These are phyloP conservation scores for Ulmus americana DNA, from an alignment of 331 rosid species.

Conservation along the genomic window DNA sequence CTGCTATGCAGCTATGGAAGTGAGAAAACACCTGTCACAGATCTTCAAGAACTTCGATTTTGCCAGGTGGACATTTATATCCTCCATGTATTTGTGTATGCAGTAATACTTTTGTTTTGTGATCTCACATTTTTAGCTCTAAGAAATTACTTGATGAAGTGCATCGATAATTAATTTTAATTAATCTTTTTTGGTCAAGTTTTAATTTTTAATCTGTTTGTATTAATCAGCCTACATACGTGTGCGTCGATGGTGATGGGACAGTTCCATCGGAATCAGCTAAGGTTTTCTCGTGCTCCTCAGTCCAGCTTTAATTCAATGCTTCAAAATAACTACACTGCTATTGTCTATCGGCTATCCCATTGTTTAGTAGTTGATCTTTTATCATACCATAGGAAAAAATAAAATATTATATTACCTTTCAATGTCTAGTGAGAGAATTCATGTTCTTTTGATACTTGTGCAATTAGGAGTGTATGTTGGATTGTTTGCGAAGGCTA, in stretches of 20 bases:
- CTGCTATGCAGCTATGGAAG: slow-evolving; percentile 68
- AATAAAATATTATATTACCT: no score
- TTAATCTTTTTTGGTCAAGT: not conserved
- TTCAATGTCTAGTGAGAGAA: not conserved
- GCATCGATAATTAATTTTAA: no score
- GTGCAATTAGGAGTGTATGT: not conserved
- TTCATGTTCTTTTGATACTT: not conserved
- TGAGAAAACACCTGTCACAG: slow-evolving; percentile 54
- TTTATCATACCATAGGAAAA: no score
- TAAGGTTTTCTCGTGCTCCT: slow-evolving; percentile 42
- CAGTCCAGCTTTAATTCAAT: not conserved
- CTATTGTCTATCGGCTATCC: no score
- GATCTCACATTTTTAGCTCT: not conserved
- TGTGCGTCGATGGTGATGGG: slow-evolving; percentile 87
- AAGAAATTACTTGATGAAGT: no score
- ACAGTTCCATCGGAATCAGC: slow-evolving; percentile 89
- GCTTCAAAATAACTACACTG: not conserved
- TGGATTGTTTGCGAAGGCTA: not conserved
- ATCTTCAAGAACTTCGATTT: slow-evolving; percentile 53
- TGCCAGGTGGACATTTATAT: slow-evolving; percentile 32
- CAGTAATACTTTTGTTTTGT: not conserved
- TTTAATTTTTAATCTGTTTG: slow-evolving; percentile 16
- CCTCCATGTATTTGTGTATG: not conserved
- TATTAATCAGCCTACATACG: slow-evolving; percentile 53
- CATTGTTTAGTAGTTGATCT: no score